phyloP scores from a whole-genome alignment of 176 grass and related monocot genomes.

The Canna indica region DNA sequence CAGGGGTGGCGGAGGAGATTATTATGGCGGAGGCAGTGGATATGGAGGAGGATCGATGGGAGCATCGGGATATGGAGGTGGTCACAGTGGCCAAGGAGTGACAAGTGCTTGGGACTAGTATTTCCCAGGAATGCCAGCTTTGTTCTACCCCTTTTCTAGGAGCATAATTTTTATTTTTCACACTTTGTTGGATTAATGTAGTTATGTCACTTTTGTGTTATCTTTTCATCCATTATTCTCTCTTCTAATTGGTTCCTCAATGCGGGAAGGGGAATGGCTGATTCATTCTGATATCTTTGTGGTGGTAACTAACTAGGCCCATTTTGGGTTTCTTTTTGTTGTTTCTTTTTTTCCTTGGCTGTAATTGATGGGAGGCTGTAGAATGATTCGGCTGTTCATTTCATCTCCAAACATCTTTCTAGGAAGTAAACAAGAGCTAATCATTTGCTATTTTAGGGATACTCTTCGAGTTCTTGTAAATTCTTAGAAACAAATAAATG shows the following conservation, averaged over 20 bases:
- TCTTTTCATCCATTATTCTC: not conserved
- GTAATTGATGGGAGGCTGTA: not conserved
- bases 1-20: slow-evolving; percentile 2
- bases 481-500: not conserved
- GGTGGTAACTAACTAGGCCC: not conserved
- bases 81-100: not conserved
- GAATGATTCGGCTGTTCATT: not conserved
- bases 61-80: not conserved
- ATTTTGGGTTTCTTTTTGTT: not conserved
- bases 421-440: not conserved
- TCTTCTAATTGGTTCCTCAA: not conserved
- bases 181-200: not conserved
- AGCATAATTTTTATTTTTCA: not conserved
- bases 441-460: not conserved
- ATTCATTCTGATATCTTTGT: not conserved
- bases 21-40: not conserved
- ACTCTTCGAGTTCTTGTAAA: not conserved
- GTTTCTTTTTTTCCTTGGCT: not conserved
- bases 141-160: not conserved
- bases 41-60: not conserved
- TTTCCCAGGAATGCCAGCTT: not conserved
- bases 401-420: not conserved
- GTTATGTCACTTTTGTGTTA: not conserved
- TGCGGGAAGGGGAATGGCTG: not conserved
- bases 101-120: slow-evolving; percentile 12